Percentiles rank a stretch among this genome's conserved stretches.
Conservation (phyloP, 306 rosid genomes). For the Malus orientalis region DNA sequence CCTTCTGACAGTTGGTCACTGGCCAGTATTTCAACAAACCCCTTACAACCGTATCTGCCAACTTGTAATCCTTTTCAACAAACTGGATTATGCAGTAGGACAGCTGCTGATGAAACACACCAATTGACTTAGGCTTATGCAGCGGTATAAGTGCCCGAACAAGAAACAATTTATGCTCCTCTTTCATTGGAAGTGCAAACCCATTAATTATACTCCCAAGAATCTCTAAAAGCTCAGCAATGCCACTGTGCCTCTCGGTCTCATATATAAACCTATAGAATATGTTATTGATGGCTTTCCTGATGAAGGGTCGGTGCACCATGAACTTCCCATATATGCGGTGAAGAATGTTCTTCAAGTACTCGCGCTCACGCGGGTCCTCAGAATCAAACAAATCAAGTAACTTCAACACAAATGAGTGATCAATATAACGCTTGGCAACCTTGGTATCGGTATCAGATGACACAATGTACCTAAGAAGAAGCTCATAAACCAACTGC, state of each 20-base stretch:
- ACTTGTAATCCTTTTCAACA: constrained; percentile 93
- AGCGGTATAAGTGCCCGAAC: constrained; percentile 88
- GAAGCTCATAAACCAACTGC: constrained; percentile 88
- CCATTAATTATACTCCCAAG: constrained; percentile 96
- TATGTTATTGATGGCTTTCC: constrained; percentile 87
- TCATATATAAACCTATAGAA: constrained; percentile 88
- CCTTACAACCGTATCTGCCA: constrained; percentile 81
- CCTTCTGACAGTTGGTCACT: constrained; percentile 79
- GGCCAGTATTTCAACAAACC: constrained; percentile 98
- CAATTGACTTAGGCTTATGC: constrained; percentile 71
- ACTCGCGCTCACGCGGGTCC: constrained; percentile 91
- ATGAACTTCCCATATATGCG: constrained; percentile 93
- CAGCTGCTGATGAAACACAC: constrained; percentile 77
- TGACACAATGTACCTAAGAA: constrained; percentile 78
- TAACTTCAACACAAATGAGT: constrained; percentile 78
- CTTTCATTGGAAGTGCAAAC: constrained; percentile 96
- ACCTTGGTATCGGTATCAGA: constrained; percentile 89
- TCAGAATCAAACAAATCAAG: constrained; percentile 87
- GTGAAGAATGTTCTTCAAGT: constrained; percentile 89
- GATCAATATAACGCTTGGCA: constrained; percentile 86
- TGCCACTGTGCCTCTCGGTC: constrained; percentile 77
- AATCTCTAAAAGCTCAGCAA: constrained; percentile 95
- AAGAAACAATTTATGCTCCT: constrained; percentile 94
- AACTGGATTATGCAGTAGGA: constrained; percentile 94
- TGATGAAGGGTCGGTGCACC: constrained; percentile 97